These are phyloP conservation scores for Aspergillus nidulans DNA, from an alignment of 495 filamentous ascomycete genomes.

Conservation along the genomic window DNA sequence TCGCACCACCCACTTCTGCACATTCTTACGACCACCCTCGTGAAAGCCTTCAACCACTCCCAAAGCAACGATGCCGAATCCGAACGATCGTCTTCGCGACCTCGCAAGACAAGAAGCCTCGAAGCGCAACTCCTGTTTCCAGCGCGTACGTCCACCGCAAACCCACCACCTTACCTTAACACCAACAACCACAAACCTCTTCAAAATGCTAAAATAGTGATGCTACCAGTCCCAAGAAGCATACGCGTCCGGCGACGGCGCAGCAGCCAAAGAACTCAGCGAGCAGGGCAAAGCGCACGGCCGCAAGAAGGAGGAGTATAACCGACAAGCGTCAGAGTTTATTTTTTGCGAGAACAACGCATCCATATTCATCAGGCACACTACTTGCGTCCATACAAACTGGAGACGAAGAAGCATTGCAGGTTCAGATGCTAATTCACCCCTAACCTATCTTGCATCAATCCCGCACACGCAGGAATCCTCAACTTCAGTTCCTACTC, in stretches of 20 bases:
- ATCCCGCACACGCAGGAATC: no score
- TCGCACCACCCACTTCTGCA: neutral
- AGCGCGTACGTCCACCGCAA: constrained; percentile 47
- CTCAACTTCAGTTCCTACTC: no score
- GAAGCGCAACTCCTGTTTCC: constrained; percentile 71
- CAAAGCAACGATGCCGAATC: constrained; percentile 62
- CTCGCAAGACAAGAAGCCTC: constrained; percentile 74
- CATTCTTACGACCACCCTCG: neutral
- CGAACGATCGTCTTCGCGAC: constrained; percentile 85
- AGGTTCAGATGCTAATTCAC: no score
- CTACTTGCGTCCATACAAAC: no score
- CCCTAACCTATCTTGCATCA: no score
- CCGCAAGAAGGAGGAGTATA: constrained; percentile 72
- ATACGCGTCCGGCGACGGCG: constrained; percentile 76
- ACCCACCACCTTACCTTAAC: constrained; percentile 2
- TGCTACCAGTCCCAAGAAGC: constrained; percentile 63
- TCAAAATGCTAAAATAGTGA: neutral
- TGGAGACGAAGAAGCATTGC: no score
- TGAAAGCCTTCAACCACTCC: constrained; percentile 75
- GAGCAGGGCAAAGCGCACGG: constrained; percentile 83
- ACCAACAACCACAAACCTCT: neutral
- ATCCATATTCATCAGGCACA: no score
- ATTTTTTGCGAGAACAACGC: constrained; percentile 95
- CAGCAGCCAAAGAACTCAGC: constrained; percentile 69
- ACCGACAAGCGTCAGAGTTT: constrained; percentile 82